Base-by-base conservation (phyloP, 192 early-diverging fungal species). In the Backusella tarrabulga region DNA sequence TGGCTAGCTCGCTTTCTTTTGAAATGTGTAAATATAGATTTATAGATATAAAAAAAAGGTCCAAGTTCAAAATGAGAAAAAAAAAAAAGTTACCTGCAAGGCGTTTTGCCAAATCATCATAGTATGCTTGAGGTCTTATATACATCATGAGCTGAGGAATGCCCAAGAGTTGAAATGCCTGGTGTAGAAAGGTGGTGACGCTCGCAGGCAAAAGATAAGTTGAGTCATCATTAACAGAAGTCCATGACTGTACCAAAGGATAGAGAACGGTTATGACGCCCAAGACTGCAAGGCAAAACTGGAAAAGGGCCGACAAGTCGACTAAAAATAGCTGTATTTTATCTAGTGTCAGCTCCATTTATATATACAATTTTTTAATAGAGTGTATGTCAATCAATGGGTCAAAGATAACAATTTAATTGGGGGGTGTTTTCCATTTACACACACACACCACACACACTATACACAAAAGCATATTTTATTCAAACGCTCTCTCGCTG, bases 161-260 rank as follows among this genome's bases (percentile, higher is more conserved):
- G 19, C 68, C 68, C 36, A 70, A 12, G 36, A 40, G 40, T 12
- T 70, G 36, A 23, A 70, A 41, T 14, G 68, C n/a, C 41, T 70
- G 67, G 56, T 54, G 76, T 38, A 34, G 42, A 41, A 38, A 71
- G 4, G 42, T 76, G 17, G 34, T 72, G 17, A 44, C 76, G 68
- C 66, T 78, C 26, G 21, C 52, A 67, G 75, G 26, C 34, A 46
- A 17, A 40, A 80, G 52, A 72, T 77, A 68, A 15, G 15, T 72
- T 38, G 71, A 4, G 34, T 35, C 68, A 71, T 56, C 68, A 60
- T 70, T n/a, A 21, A 42, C 19, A 9, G 50, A 17, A 3, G 68
- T 32, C 32, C 32, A 52, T 34, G 68, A 38, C 34, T 50, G 23
- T 6, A 77, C 8, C 5, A 77, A 38, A 15, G 68, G 68, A 35